Base-by-base conservation (phyloP, 2,329 filamentous ascomycete species). In the Botrytis deweyae region DNA sequence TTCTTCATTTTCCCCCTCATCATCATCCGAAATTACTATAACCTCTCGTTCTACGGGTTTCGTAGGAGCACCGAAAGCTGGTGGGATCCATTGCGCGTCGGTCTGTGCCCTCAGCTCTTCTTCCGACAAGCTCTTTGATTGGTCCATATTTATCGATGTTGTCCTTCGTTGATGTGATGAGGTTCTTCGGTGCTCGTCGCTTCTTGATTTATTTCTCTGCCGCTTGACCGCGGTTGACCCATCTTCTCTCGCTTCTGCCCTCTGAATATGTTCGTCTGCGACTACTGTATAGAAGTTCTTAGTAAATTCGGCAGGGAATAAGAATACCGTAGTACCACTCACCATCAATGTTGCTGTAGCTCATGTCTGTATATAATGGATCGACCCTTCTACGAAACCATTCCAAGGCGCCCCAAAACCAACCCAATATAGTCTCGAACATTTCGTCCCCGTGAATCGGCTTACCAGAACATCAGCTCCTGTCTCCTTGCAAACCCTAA, bases 51-150 rank as follows among this genome's bases (percentile, higher is more conserved):
- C 63, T 38, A n/a, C n/a, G 0, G 22, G 12, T 64, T 59, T 65
- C 36, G 67, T 68, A 25, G 74, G 70, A 52, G 52, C 12, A 36
- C 68, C 74, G 22, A 78, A 69, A 2, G 70, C 42, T n/a, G 77
- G 76, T 5, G 79, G 79, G 5, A 68, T 72, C 77, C 77, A 80
- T 52, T 74, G 77, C 10, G 73, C 58, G 64, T 80, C 75, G 16
- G 76, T 18, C 10, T 62, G 46, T 22, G 69, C 40, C 22, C 72
- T 66, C 61, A 71, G 75, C 33, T 79, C 75, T 33, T 69, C 71
- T 22, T 78, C 76, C 62, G 76, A 74, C n/a, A 70, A 61, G 63
- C 70, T 75, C 7, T 72, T 69, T 40, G 22, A 44, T 46, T 75
- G 64, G 61, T 76, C 72, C 49, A 77, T 49, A 3, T n/a, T 46